Base-by-base conservation (phyloP, 2,329 filamentous ascomycete genomes). In the Alternaria arborescens region DNA sequence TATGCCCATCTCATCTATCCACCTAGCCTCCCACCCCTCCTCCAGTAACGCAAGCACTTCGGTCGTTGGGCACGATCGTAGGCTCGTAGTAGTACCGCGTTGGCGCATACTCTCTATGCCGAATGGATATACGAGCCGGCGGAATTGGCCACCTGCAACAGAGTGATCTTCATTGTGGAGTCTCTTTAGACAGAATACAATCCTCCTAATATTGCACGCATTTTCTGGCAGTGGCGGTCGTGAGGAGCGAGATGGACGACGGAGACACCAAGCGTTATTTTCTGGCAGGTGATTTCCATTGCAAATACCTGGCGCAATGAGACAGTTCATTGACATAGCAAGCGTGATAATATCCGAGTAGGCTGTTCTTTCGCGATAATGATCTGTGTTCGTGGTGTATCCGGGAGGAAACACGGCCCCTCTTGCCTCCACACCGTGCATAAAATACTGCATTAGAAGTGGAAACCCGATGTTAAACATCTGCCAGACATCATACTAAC, bases 281-380 rank as follows among this genome's bases (percentile, higher is more conserved):
- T 34, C 54, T 10, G 16, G 14, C 26, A 32, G 8, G 30, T 51
- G 54, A 10, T 46, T 24, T 22, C 46, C 46, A 14, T 43, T 28
- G 38, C 38, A 57, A 16, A 61, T 42, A n/a, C 50, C 18, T 20
- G 53, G 53, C 26, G 53, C 42, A 14, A 61, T 26, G 14, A 61
- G 24, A n/a, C 58, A 48, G 24, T 50, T 61, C 18, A 61, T 48
- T 14, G 28, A 18, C 2, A 26, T 57, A n/a, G 54, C 48, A 18
- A 61, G 42, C n/a, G 11, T 20, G 18, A 58, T 20, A 20, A 58
- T 44, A 22, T 58, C 16, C 12, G 41, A n/a, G 47, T 61, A 58
- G 8, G 24, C 57, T 36, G 54, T 61, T 26, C 10, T 41, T 6
- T 50, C 24, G 18, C 18, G 14, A 34, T 60, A 57, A 32, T 46